These are phyloP conservation scores for Hymenoscyphus repandus DNA, from an alignment of 2,329 filamentous ascomycete genomes.

Conservation along the genomic window DNA sequence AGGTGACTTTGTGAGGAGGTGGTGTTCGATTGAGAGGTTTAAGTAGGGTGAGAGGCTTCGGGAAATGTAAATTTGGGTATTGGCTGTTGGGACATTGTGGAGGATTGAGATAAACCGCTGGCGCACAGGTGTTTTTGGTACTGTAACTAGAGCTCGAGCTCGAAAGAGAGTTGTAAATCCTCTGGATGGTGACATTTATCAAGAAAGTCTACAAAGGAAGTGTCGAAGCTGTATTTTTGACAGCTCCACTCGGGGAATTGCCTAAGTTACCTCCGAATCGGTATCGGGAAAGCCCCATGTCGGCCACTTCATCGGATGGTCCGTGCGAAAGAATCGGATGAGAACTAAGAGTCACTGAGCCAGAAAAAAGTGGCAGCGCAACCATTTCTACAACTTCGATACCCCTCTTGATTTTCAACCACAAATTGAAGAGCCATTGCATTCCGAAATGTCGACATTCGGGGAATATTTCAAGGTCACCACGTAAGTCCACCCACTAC, in stretches of 20 bases:
- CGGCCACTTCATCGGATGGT: background rate
- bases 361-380: constrained; percentile 13
- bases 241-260: background rate
- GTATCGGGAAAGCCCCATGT: background rate
- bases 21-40: constrained; percentile 92
- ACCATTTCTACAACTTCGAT: background rate
- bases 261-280: background rate
- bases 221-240: background rate
- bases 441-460: constrained; percentile 71
- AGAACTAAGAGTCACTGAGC: constrained; percentile 20
- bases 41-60: constrained; percentile 69
- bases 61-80: constrained; percentile 66
- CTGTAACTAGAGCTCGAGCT: constrained; percentile 5
- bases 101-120: constrained; percentile 27
- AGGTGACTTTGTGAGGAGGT: constrained; percentile 70
- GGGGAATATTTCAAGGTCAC: constrained; percentile 77
- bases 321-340: background rate
- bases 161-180: constrained; percentile 14
- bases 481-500: constrained; percentile 43
- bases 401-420: constrained; percentile 3
- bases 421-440: background rate
- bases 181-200: constrained; percentile 27
- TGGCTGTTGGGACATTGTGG: constrained; percentile 36
- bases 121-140: background rate
- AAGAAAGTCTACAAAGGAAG: background rate